Evolutionary conservation across 1,139 yeast genomes (phyloP).

Genomic region (Pichia sp.): DNA sequence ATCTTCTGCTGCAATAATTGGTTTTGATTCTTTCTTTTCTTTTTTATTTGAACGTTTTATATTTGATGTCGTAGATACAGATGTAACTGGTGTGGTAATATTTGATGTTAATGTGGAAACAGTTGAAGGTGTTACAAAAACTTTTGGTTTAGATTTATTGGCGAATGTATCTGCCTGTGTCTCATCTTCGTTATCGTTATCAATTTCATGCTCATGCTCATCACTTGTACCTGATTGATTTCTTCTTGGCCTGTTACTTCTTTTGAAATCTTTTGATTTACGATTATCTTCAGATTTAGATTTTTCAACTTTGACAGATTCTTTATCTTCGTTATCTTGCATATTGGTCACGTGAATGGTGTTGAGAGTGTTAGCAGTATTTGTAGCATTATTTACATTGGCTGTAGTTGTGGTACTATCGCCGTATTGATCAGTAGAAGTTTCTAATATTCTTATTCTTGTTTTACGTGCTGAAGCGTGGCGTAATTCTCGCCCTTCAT

Average conservation of each 20-base stretch:
- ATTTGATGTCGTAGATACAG: no score
- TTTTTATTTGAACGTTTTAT: conserved; percentile 13
- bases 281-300: conserved; percentile 5
- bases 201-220: conserved; percentile 12
- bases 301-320: conserved; percentile 3
- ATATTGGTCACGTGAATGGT: neutral
- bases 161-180: neutral
- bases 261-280: conserved; percentile 7
- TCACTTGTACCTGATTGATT: conserved; percentile 4
- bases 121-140: neutral
- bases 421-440: conserved; percentile 2
- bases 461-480: conserved; percentile 5
- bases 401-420: neutral
- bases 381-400: neutral
- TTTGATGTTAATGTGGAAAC: conserved; percentile 1
- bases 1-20: conserved; percentile 35
- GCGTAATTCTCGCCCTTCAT: conserved; percentile 8
- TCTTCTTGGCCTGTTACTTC: conserved; percentile 6
- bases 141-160: neutral
- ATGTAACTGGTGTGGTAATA: conserved; percentile 3
- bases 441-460: conserved; percentile 3
- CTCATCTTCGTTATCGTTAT: neutral
- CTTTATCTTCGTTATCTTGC: neutral
- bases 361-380: neutral
- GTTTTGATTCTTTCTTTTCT: conserved; percentile 27